These are phyloP conservation scores for Plasmopara viticola DNA, from an alignment of 352 stramenopile genomes.

Conservation along the genomic window DNA sequence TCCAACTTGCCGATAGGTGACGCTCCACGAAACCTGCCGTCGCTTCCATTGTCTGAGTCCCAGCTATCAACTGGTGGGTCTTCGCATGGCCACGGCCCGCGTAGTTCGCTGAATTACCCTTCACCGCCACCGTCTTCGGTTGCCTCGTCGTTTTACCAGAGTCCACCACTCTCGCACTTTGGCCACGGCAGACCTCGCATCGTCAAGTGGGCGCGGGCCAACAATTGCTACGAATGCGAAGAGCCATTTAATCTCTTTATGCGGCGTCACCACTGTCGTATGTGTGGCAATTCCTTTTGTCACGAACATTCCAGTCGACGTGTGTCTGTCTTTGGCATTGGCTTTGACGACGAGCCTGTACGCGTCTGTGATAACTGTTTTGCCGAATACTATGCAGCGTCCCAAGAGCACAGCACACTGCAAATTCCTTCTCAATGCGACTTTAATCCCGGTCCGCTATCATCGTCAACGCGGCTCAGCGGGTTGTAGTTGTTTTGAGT, in stretches of 20 bases:
- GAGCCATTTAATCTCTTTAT: constrained; percentile 80
- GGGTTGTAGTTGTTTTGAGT: constrained; percentile 14
- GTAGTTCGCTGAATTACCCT: constrained; percentile 26
- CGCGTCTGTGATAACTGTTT: constrained; percentile 86
- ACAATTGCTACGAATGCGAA: constrained; percentile 79
- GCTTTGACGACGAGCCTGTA: constrained; percentile 78
- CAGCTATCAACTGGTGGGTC: constrained; percentile 32
- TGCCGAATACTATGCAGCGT: constrained; percentile 53
- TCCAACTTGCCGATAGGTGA: constrained; percentile 28
- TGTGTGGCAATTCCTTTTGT: constrained; percentile 85
- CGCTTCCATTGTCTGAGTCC: constrained; percentile 38
- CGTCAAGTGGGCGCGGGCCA: constrained; percentile 76
- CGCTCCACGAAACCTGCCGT: constrained; percentile 29
- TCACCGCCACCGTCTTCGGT: constrained; percentile 26
- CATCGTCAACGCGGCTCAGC: constrained; percentile 26
- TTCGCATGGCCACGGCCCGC: constrained; percentile 18
- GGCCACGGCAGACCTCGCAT: constrained; percentile 44
- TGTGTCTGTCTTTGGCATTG: constrained; percentile 66
- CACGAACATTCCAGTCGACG: constrained; percentile 78
- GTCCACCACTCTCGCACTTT: constrained; percentile 24
- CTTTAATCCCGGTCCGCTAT: constrained; percentile 27
- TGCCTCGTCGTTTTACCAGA: constrained; percentile 31
- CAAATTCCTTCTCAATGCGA: constrained; percentile 18
- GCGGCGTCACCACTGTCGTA: constrained; percentile 79
- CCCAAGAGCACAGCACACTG: constrained; percentile 23